phyloP scores from a whole-genome alignment of 805 yeast genomes.

The Zygoascus tannicola region DNA sequence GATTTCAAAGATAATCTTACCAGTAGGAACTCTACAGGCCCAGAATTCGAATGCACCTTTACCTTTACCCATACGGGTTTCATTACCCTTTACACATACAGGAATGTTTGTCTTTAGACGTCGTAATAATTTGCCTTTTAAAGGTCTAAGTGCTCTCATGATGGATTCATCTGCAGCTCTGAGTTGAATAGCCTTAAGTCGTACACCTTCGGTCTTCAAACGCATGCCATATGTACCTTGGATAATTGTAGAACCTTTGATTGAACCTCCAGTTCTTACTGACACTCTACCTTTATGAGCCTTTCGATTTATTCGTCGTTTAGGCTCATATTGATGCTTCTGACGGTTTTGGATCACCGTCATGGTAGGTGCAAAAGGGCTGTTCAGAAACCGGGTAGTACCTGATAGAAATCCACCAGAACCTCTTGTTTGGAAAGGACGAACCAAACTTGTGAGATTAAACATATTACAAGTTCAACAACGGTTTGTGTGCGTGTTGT shows the following conservation, averaged over 20 bases:
- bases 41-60: slow-evolving; percentile 96
- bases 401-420: background rate
- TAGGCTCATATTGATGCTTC: slow-evolving; percentile 40
- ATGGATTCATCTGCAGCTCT: slow-evolving; percentile 85
- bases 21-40: slow-evolving; percentile 95
- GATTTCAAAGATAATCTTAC: slow-evolving; percentile 84
- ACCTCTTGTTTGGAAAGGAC: background rate
- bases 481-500: too few relatives aligned
- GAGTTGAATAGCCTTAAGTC: slow-evolving; percentile 79
- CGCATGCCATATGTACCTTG: slow-evolving; percentile 84
- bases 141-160: slow-evolving; percentile 73
- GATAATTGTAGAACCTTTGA: slow-evolving; percentile 72
- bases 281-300: slow-evolving; percentile 91
- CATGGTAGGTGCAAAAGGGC: slow-evolving; percentile 6
- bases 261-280: slow-evolving; percentile 90
- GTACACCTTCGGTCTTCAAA: slow-evolving; percentile 75
- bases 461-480: too few relatives aligned
- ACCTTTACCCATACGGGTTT: slow-evolving; percentile 99
- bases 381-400: background rate
- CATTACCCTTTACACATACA: slow-evolving; percentile 93
- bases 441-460: background rate
- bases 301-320: slow-evolving; percentile 45
- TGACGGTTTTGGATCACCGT: slow-evolving; percentile 14
- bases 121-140: slow-evolving; percentile 55
- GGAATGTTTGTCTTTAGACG: slow-evolving; percentile 79